Evolutionary conservation across 768 basidiomycete species (phyloP), one percentile per base, ranked within the genome.

Genomic region (Tylopilus vinaceipallidus): DNA sequence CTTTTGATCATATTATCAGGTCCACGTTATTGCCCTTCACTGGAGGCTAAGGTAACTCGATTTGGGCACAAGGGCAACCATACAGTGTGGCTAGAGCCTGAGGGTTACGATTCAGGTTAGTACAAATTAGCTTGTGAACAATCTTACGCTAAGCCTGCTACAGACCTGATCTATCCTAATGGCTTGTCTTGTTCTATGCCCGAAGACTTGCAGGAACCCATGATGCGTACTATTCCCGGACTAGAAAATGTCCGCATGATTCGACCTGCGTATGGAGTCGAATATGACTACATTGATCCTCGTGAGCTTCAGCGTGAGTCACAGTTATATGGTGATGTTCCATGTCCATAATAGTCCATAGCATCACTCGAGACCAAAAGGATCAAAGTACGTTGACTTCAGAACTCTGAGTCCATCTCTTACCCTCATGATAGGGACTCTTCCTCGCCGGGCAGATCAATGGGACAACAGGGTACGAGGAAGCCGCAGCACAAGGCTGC

Each of bases 391-490:
- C 17, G 53, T 46, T 1, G 6, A 14, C 2, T 20, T 20, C 42
- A 33, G 17, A 29, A 40, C 41, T 13, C 24, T 24, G 27, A 2
- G 8, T 55, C 11, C 10, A 16, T 39, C 4, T 33, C 20, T 47
- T 24, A 17, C 33, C 4, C 7, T 29, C 47, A 36, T 1, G 13
- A 14, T 39, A 88, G 81, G 91, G 91, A 2, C 76, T 95, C 3
- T 95, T 88, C 68, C 79, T 95, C 19, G 90, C 91, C 1, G 91
- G 92, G 4, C 91, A 95, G 66, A 95, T 95, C 59, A 95, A 94
- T 57, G 87, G 88, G 11, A 95, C 93, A 1, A 95, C 93, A 2
- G 93, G 93, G 5, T 95, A 95, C 63, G 93, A 95, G 64, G 93
- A 95, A 70, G 93, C 93, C 2, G 93, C 90, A 2, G 91, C 89